Conservation (phyloP, 169 alveolate species). For the Babesia caballi region DNA sequence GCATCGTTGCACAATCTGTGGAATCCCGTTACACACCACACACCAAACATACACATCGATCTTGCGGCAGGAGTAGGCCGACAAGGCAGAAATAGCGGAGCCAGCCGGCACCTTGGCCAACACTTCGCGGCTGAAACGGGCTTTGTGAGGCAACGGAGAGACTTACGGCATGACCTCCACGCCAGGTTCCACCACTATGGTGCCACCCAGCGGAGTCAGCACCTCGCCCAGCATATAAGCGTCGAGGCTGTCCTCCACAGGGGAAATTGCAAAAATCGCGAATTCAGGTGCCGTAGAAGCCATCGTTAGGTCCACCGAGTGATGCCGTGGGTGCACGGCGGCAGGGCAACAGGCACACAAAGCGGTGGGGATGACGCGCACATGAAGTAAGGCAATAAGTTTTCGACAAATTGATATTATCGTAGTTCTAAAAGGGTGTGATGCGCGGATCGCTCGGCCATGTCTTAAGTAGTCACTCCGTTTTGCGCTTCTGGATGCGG, state of each 20-base stretch:
- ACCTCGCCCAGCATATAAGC: neutral
- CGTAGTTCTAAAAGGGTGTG: neutral
- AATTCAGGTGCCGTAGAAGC: neutral
- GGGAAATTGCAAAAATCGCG: neutral
- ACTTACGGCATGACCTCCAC: neutral
- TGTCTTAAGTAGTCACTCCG: neutral
- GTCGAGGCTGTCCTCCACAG: neutral
- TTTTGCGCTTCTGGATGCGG: constrained; percentile 7
- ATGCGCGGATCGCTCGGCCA: neutral
- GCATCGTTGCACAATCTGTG: neutral
- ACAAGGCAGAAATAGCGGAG: neutral
- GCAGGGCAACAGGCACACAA: neutral
- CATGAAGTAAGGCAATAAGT: too few relatives aligned
- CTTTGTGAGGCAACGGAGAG: neutral
- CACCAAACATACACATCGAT: neutral
- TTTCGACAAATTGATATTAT: too few relatives aligned
- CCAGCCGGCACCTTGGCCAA: neutral
- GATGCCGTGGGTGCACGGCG: too few relatives aligned
- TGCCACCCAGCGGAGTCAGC: neutral
- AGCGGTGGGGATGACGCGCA: neutral
- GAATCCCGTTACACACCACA: neutral
- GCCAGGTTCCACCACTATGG: neutral
- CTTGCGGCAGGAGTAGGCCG: neutral
- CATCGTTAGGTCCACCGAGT: neutral
- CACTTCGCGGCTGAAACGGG: neutral